These are phyloP conservation scores for Ogataea henricii DNA, from an alignment of 805 yeast genomes.

Conservation along the genomic window DNA sequence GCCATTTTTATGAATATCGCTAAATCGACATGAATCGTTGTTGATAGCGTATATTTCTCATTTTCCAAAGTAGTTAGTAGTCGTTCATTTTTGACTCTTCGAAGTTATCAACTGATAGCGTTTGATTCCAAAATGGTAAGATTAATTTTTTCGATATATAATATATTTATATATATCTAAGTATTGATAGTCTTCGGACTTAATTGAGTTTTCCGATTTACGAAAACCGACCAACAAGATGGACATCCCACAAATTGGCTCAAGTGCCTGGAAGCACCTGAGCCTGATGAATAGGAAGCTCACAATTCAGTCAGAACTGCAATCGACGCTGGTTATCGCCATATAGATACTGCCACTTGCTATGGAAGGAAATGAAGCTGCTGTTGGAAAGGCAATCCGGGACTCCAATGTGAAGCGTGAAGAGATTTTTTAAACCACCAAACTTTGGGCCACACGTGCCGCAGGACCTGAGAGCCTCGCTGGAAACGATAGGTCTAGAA, in stretches of 20 bases:
- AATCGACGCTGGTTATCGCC: constrained; percentile 38
- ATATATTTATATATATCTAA: too few species aligned
- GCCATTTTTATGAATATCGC: too few species aligned
- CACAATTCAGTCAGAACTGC: constrained; percentile 16
- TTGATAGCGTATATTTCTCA: too few species aligned
- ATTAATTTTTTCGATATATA: too few species aligned
- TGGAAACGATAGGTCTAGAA: constrained; percentile 39
- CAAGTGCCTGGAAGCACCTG: constrained; percentile 27
- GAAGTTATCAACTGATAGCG: too few species aligned
- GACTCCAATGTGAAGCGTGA: constrained; percentile 14
- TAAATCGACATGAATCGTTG: too few species aligned
- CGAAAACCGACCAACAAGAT: too few species aligned
- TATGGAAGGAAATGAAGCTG: constrained; percentile 43
- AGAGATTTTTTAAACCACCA: constrained; percentile 23
- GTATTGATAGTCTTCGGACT: neutral
- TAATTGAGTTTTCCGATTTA: neutral
- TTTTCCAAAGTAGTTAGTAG: too few species aligned
- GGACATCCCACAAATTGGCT: constrained; percentile 24
- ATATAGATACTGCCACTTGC: constrained; percentile 44
- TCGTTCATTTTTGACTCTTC: too few species aligned
- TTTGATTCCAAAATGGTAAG: too few species aligned
- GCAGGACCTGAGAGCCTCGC: constrained; percentile 39
- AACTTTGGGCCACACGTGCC: constrained; percentile 27
- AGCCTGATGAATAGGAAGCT: neutral
- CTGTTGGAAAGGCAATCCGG: constrained; percentile 43